These are phyloP conservation scores for Talaromyces wortmannii DNA, from an alignment of 495 filamentous ascomycete genomes.

Conservation along the genomic window DNA sequence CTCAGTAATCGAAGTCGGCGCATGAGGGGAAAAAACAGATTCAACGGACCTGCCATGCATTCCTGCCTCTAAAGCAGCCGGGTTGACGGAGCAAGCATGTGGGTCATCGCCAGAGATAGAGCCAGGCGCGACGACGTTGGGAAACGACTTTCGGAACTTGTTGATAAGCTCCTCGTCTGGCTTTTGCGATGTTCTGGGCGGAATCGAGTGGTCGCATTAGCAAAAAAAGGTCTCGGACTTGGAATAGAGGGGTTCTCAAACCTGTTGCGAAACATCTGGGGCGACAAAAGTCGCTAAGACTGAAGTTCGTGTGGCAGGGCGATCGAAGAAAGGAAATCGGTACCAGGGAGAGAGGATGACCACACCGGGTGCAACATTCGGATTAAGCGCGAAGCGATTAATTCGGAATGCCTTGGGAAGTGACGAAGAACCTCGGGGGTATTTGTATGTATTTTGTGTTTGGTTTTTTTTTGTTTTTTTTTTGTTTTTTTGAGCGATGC, in stretches of 20 bases:
- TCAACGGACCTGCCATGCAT: conserved; percentile 20
- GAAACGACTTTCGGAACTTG: conserved; percentile 75
- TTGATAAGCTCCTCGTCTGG: conserved; percentile 77
- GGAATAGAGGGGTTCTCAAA: conserved; percentile 9
- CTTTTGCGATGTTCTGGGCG: conserved; percentile 73
- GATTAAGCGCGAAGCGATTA: conserved; percentile 5
- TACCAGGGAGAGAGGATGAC: not conserved
- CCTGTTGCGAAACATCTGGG: conserved; percentile 38
- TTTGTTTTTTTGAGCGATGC: no score
- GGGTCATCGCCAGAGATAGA: conserved; percentile 5
- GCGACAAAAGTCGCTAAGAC: conserved; percentile 1
- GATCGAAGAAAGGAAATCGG: not conserved
- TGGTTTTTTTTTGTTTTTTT: no score
- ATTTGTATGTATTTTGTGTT: no score
- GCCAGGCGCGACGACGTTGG: conserved; percentile 46
- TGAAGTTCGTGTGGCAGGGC: not conserved
- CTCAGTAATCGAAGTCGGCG: not conserved
- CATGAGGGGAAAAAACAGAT: no score
- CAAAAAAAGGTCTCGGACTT: not conserved
- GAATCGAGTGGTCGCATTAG: conserved; percentile 5
- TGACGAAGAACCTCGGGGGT: no score
- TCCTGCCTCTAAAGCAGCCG: conserved; percentile 3
- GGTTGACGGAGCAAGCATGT: conserved; percentile 7
- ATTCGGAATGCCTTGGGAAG: no score
- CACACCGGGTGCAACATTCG: conserved; percentile 3